Evolutionary conservation across 2,329 filamentous ascomycete genomes (phyloP).

Genomic region (Verticillium klebahnii): DNA sequence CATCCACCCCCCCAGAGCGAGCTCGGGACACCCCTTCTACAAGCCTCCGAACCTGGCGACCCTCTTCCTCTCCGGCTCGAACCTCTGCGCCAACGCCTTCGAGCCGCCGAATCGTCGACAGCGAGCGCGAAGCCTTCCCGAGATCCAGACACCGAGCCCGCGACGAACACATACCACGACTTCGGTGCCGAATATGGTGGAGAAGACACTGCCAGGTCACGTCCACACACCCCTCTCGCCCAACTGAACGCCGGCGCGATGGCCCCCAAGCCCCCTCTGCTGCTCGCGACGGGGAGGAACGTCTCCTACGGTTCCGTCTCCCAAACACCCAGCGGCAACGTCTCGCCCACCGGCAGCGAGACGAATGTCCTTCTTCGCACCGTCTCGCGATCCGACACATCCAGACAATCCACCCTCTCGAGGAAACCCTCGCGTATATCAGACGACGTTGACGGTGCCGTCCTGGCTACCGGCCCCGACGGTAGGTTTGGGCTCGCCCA

Average conservation of each 20-base stretch:
- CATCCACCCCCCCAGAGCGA: not conserved
- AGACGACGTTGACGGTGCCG: constrained; percentile 45
- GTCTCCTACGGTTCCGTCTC: constrained; percentile 34
- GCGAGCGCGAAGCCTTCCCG: not conserved
- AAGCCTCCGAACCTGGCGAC: constrained; percentile 1
- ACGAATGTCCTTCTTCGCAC: constrained; percentile 8
- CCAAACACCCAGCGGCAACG: constrained; percentile 27
- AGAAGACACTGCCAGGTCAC: constrained; percentile 5
- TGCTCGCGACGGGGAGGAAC: constrained; percentile 19
- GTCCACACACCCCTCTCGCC: constrained; percentile 2
- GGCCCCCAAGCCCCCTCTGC: constrained; percentile 24
- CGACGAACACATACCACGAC: not conserved
- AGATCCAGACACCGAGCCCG: not conserved
- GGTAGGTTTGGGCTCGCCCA: constrained; percentile 49
- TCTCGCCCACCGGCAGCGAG: constrained; percentile 29
- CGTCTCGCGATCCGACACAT: constrained; percentile 17
- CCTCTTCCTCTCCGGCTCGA: not conserved
- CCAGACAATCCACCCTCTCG: constrained; percentile 22
- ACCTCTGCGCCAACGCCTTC: not conserved
- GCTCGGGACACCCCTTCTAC: not conserved
- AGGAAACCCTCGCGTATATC: constrained; percentile 33
- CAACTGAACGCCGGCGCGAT: constrained; percentile 12
- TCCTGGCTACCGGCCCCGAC: constrained; percentile 48
- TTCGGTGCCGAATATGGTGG: constrained; percentile 11
- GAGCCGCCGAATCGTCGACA: not conserved